Percentiles rank a stretch among this genome's conserved stretches.
Evolutionary conservation across 1,284 basidiomycete species (phyloP).

Genomic region (Psilocybe mexicana): DNA sequence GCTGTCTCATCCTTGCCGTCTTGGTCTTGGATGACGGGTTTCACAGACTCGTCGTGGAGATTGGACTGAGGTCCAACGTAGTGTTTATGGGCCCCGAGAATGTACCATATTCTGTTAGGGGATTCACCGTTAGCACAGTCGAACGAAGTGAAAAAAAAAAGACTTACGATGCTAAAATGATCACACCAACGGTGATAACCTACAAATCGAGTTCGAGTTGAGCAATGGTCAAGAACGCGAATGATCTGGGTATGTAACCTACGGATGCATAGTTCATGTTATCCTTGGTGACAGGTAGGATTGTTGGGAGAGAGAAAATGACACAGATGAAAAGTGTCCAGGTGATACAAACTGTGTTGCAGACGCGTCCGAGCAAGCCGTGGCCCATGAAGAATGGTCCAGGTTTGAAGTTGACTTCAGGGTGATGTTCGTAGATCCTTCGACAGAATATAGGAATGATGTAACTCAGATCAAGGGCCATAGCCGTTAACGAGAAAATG

Average conservation of each 20-base stretch:
- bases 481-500: slow-evolving; percentile 80
- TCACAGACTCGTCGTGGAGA: slow-evolving; percentile 28
- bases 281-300: slow-evolving; percentile 63
- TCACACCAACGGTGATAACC: slow-evolving; percentile 49
- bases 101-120: slow-evolving; percentile 40
- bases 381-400: slow-evolving; percentile 89
- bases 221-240: slow-evolving; percentile 1
- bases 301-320: slow-evolving; percentile 73
- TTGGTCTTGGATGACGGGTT: slow-evolving; percentile 20
- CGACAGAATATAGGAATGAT: slow-evolving; percentile 75
- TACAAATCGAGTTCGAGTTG: slow-evolving; percentile 15
- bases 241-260: slow-evolving; percentile 19
- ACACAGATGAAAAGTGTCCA: slow-evolving; percentile 74
- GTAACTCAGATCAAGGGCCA: slow-evolving; percentile 72
- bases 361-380: slow-evolving; percentile 63
- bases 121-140: slow-evolving; percentile 10
- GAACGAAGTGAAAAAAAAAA: not conserved
- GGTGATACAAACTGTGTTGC: slow-evolving; percentile 66
- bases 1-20: slow-evolving; percentile 10
- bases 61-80: slow-evolving; percentile 50
- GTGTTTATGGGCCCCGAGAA: slow-evolving; percentile 45
- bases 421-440: slow-evolving; percentile 74
- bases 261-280: slow-evolving; percentile 82
- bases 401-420: slow-evolving; percentile 83
- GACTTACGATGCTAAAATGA: slow-evolving; percentile 43